Conservation (phyloP, 148 eudicot species). For the Camellia lanceoleosa region DNA sequence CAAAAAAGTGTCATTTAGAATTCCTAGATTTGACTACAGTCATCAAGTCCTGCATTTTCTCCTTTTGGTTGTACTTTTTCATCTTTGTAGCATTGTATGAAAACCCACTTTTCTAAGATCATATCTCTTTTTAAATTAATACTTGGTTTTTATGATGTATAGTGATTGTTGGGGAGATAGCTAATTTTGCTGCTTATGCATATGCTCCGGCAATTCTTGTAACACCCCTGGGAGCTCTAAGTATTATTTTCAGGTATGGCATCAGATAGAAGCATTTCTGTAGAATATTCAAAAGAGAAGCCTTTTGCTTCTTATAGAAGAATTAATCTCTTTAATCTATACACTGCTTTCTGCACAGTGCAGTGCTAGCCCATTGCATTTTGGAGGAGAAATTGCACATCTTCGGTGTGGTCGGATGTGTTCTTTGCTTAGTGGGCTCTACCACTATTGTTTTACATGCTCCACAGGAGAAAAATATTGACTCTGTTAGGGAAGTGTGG, state of each 20-base stretch:
- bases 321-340: conserved; percentile 19
- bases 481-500: conserved; percentile 90
- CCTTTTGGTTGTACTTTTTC: neutral
- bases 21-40: too few relatives aligned
- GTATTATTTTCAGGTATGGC: conserved; percentile 90
- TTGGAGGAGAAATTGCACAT: conserved; percentile 79
- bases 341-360: conserved; percentile 52
- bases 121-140: neutral
- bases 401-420: conserved; percentile 88
- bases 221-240: conserved; percentile 90
- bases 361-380: conserved; percentile 90
- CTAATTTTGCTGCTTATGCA: conserved; percentile 97
- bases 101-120: neutral
- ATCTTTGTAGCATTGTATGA: neutral
- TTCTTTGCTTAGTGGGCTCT: conserved; percentile 92
- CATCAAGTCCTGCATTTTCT: neutral
- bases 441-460: conserved; percentile 86
- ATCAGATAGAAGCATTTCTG: neutral
- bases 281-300: neutral
- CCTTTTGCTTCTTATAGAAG: conserved; percentile 13
- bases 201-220: conserved; percentile 97
- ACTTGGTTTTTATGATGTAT: neutral
- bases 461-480: conserved; percentile 68
- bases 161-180: conserved; percentile 94
- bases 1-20: too few relatives aligned